Percentiles rank a stretch among this genome's conserved stretches.
Evolutionary conservation across 768 basidiomycete species (phyloP).

Genomic region (Clitopilus hobsonii): DNA sequence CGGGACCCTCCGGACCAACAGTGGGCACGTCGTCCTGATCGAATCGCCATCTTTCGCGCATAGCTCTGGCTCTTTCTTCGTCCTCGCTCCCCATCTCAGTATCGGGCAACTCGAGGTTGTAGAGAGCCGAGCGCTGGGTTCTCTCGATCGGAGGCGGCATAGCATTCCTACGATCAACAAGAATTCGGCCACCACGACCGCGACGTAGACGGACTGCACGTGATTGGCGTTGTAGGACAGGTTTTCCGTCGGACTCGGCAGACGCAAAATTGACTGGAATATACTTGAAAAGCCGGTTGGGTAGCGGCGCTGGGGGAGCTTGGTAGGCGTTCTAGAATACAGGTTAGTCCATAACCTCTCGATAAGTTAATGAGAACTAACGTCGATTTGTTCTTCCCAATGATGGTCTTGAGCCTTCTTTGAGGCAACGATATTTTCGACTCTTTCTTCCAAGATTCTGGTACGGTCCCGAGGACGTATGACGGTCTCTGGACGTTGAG

Average conservation of each 20-base stretch:
- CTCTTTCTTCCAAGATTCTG: slow-evolving; percentile 50
- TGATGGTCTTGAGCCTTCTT: slow-evolving; percentile 73
- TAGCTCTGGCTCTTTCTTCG: slow-evolving; percentile 24
- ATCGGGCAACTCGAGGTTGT: slow-evolving; percentile 16
- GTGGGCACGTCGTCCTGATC: slow-evolving; percentile 61
- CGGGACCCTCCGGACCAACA: slow-evolving; percentile 51
- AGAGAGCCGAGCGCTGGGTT: slow-evolving; percentile 22
- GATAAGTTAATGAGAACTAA: slow-evolving; percentile 26
- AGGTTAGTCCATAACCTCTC: background rate
- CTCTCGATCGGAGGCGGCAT: slow-evolving; percentile 16
- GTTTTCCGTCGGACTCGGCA: slow-evolving; percentile 22
- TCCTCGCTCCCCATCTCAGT: slow-evolving; percentile 29
- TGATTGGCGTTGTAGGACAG: slow-evolving; percentile 14
- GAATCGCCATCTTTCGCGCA: slow-evolving; percentile 63
- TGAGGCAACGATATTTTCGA: slow-evolving; percentile 55
- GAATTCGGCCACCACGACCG: slow-evolving; percentile 78
- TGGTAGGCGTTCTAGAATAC: slow-evolving; percentile 64
- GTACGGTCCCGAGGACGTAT: slow-evolving; percentile 67
- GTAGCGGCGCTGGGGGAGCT: slow-evolving; percentile 47
- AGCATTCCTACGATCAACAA: slow-evolving; percentile 64
- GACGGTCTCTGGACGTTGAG: slow-evolving; percentile 41
- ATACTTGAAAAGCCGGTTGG: slow-evolving; percentile 65
- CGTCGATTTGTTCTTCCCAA: slow-evolving; percentile 88
- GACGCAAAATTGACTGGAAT: slow-evolving; percentile 38
- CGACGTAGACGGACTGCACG: slow-evolving; percentile 66